Conservation (phyloP, 2,329 filamentous ascomycete species). For the Diplodia mutila region DNA sequence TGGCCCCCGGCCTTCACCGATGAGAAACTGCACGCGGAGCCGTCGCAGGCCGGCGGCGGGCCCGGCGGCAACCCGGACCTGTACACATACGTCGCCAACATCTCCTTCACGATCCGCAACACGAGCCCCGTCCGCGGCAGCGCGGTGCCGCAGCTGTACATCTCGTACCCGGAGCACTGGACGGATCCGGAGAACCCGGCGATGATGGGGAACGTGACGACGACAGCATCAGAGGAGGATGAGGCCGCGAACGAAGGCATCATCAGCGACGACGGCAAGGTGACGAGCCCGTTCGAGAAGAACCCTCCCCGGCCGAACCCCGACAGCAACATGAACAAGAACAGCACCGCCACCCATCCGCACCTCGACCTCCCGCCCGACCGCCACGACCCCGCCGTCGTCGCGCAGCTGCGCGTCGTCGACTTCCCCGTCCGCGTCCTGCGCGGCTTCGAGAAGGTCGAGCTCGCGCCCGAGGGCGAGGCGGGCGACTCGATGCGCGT, state of each 20-base stretch:
- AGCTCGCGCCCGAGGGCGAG: constrained; percentile 34
- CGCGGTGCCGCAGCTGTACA: constrained; percentile 62
- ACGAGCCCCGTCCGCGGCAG: constrained; percentile 57
- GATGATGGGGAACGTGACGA: not conserved
- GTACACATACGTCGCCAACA: constrained; percentile 51
- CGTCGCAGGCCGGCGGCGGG: constrained; percentile 69
- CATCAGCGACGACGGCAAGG: constrained; percentile 12
- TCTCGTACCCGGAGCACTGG: constrained; percentile 52
- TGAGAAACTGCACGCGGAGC: constrained; percentile 41
- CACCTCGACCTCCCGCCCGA: not conserved
- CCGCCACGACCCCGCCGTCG: not conserved
- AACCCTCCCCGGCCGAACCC: not conserved
- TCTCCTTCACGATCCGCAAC: constrained; percentile 56
- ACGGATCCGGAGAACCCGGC: constrained; percentile 37
- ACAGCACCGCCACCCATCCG: not conserved
- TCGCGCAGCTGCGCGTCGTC: not conserved
- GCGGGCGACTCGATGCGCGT: constrained; percentile 32
- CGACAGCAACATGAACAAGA: too few species aligned
- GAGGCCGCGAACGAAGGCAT: not conserved
- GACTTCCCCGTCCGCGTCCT: constrained; percentile 59
- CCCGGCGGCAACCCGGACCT: constrained; percentile 63
- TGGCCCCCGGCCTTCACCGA: constrained; percentile 62
- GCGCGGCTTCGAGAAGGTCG: constrained; percentile 50
- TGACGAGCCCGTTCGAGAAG: not conserved
- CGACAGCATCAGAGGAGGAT: too few species aligned